A percentile compares a stretch with the other conserved stretches of the same genome.
Conservation (phyloP, 179 eudicot genomes). For the Spergularia azorica region DNA sequence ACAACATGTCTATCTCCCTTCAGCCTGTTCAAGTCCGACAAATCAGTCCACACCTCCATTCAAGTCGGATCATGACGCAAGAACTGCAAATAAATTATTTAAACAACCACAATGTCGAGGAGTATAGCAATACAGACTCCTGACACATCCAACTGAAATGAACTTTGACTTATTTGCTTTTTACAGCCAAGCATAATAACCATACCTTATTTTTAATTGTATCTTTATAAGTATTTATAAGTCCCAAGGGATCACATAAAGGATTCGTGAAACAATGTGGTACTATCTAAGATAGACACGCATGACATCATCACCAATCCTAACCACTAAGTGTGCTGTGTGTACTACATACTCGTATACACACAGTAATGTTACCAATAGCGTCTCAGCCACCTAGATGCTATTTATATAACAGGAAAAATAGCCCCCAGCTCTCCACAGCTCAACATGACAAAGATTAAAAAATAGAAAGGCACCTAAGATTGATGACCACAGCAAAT, state of each 20-base stretch:
- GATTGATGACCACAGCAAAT: neutral
- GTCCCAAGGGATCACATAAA: neutral
- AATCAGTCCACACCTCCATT: neutral
- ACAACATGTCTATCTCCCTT: neutral
- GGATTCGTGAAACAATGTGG: neutral
- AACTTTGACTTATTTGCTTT: too few relatives aligned
- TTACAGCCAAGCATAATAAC: too few relatives aligned
- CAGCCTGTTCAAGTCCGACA: neutral
- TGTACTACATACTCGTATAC: neutral
- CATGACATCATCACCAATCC: neutral
- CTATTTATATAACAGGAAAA: neutral
- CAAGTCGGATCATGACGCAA: neutral
- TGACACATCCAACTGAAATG: too few relatives aligned
- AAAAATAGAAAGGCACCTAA: neutral
- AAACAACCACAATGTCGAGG: neutral
- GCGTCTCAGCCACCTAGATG: neutral
- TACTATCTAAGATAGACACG: neutral
- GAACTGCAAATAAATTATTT: neutral
- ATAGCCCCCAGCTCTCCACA: too few relatives aligned
- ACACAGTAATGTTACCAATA: neutral
- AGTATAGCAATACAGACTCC: neutral
- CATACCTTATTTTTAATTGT: too few relatives aligned
- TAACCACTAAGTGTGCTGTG: too few relatives aligned
- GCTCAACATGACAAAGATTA: too few relatives aligned
- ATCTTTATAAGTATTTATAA: neutral